Evolutionary conservation across 305 asterid genomes (phyloP).

Genomic region (Stenogyne calaminthoides): DNA sequence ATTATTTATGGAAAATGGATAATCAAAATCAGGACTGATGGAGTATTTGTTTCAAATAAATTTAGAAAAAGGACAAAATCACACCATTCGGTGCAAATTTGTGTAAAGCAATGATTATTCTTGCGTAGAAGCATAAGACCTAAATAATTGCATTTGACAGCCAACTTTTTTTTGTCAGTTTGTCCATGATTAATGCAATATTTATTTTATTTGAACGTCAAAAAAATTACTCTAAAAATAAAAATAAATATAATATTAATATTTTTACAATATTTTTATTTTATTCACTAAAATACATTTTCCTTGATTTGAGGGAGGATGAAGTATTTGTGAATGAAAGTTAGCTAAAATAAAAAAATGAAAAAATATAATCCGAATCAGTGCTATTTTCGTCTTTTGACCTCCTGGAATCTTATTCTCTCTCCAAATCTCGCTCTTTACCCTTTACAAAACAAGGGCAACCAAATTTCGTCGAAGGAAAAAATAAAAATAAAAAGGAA

Average conservation of each 20-base stretch:
- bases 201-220: no score
- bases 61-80: no score
- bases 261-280: no score
- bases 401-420: conserved; percentile 39
- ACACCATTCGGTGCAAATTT: no score
- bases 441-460: not conserved
- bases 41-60: no score
- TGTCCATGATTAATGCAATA: no score
- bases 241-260: no score
- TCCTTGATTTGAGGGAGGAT: no score
- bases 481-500: not conserved
- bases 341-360: not conserved
- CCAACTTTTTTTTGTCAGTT: conserved; percentile 24
- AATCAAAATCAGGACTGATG: no score
- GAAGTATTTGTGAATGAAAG: not conserved
- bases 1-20: no score
- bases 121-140: not conserved
- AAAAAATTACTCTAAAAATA: no score
- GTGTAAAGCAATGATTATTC: conserved; percentile 13
- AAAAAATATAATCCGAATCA: not conserved
- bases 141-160: conserved; percentile 30
- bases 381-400: conserved; percentile 32
- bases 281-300: no score
- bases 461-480: conserved; percentile 3
- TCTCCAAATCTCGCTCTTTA: conserved; percentile 33